A percentile compares a stretch with the other conserved stretches of the same genome.
These are phyloP conservation scores for Psilocybe subaeruginosa DNA, from an alignment of 768 basidiomycete species.

Conservation along the genomic window DNA sequence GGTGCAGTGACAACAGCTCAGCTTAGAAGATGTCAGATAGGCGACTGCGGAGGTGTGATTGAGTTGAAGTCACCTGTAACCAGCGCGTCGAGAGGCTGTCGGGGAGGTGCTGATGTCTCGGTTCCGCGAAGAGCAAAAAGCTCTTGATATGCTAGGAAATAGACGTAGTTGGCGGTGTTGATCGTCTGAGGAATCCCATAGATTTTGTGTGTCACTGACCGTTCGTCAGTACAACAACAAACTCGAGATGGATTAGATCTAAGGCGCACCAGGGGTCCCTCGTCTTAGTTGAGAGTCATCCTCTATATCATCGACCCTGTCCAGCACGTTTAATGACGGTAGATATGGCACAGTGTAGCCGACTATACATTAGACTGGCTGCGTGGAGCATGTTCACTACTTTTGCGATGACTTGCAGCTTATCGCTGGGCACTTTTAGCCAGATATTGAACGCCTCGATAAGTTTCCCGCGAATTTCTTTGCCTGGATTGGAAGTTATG, in stretches of 20 bases:
- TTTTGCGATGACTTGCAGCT: conserved; percentile 71
- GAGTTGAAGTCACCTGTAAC: conserved; percentile 62
- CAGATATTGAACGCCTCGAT: conserved; percentile 94
- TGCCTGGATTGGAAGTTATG: conserved; percentile 83
- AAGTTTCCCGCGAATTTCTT: conserved; percentile 86
- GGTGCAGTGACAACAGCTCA: conserved; percentile 85
- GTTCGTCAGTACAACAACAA: neutral
- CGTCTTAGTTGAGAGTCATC: conserved; percentile 87
- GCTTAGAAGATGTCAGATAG: conserved; percentile 26
- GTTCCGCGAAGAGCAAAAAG: conserved; percentile 60
- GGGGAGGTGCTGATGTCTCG: conserved; percentile 29
- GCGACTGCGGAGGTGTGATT: neutral
- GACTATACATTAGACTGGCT: conserved; percentile 82
- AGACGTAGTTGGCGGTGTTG: conserved; percentile 96
- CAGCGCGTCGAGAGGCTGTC: conserved; percentile 61
- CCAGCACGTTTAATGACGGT: neutral
- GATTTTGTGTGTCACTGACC: conserved; percentile 89
- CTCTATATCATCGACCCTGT: conserved; percentile 92
- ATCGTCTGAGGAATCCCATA: conserved; percentile 97
- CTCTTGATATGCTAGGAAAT: conserved; percentile 91
- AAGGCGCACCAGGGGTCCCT: conserved; percentile 71
- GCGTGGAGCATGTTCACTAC: conserved; percentile 95
- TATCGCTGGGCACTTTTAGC: conserved; percentile 79
- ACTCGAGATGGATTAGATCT: neutral
- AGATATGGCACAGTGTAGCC: neutral